Evolutionary conservation across 1,284 basidiomycete species (phyloP), one percentile per base, ranked within the genome.

Genomic region (Fomitiporia mediterranea): DNA sequence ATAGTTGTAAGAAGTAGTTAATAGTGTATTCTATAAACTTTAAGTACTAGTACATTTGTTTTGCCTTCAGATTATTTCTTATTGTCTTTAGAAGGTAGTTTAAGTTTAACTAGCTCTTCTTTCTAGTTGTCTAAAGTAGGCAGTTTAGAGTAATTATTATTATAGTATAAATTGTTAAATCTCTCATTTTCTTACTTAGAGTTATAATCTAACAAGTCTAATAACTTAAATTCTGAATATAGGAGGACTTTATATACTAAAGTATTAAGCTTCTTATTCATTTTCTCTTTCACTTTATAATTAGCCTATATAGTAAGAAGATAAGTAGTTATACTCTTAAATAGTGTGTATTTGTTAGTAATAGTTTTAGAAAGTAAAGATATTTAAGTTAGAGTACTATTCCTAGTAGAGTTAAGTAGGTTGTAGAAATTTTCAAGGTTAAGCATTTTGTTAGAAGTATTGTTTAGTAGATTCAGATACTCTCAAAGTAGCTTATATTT

Each of bases 211-310:
- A n/a, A 7, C 35, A 53, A 35, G 11, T 44, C 51, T 9, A 44
- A 39, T 4, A 43, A 3, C 4, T 42, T 43, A 30, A 53, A 53
- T 2, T 17, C 8, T 21, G 38, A 53, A 71, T 66, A 19, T 69
- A 61, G 17, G 65, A 71, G 37, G 2, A 71, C 66, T 46, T 65
- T 56, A 17, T 68, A 21, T 0, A 71, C 64, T 1, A 73, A 61
- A 0, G 37, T 21, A 49, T 70, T 59, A 9, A 66, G 38, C 4
- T 69, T 64, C 13, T 28, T 44, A 2, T 61, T 2, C 6, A 66
- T 65, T 53, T 69, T 69, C 23, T 39, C 56, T 30, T 50, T 56
- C 4, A 59, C 57, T 2, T 62, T 61, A 4, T 32, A 56, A 47
- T 64, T 64, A 11, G 61, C 55, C 68, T 67, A 69, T 13, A n/a